Evolutionary conservation across 805 yeast species (phyloP).

Genomic region (Ogataea trehaloabstinens): DNA sequence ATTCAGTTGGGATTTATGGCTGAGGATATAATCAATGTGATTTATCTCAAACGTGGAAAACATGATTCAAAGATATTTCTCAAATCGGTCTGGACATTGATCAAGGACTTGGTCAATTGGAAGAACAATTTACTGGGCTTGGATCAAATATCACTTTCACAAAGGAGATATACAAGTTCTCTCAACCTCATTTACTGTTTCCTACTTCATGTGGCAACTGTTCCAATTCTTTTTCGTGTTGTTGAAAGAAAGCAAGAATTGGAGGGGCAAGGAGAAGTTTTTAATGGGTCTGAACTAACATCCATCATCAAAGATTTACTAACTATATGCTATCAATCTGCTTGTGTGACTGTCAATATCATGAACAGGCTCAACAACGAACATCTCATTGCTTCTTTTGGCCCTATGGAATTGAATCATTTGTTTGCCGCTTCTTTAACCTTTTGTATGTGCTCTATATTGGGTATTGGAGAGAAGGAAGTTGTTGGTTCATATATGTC

Average conservation of each 20-base stretch:
- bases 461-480: slow-evolving; percentile 1
- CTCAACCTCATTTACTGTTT: slow-evolving; percentile 5
- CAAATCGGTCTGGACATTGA: slow-evolving; percentile 4
- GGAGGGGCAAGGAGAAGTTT: slow-evolving; percentile 1
- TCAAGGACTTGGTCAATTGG: slow-evolving; percentile 3
- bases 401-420: slow-evolving; percentile 7
- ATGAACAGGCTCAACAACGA: slow-evolving; percentile 1
- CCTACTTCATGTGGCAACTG: slow-evolving; percentile 4
- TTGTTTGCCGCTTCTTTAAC: slow-evolving; percentile 5
- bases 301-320: slow-evolving; percentile 1
- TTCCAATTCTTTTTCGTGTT: slow-evolving; percentile 5
- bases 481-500: not conserved
- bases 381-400: slow-evolving; percentile 3
- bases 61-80: slow-evolving; percentile 1
- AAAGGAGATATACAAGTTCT: slow-evolving; percentile 1
- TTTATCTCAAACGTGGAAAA: slow-evolving; percentile 3
- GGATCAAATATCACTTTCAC: not conserved
- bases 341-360: slow-evolving; percentile 5
- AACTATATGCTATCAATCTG: slow-evolving; percentile 5
- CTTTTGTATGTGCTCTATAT: slow-evolving; percentile 5
- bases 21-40: slow-evolving; percentile 5
- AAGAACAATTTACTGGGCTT: not conserved
- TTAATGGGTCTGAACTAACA: not conserved
- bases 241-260: slow-evolving; percentile 3
- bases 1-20: slow-evolving; percentile 1